phyloP scores from a whole-genome alignment of 73 alveolate species.

The Paramecium pentaurelia region DNA sequence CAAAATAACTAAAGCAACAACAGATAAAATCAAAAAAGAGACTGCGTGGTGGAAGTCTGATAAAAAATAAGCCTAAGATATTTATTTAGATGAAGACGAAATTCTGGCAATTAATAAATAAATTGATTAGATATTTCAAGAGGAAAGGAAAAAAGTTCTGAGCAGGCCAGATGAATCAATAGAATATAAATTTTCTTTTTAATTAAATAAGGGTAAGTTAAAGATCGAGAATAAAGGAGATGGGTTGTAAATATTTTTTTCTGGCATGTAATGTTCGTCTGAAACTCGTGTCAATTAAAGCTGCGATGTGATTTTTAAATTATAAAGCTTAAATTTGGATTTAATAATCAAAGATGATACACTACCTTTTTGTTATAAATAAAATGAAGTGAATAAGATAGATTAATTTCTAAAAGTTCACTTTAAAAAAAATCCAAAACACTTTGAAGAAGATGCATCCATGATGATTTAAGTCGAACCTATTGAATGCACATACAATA shows the following conservation, averaged over 20 bases:
- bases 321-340: slow-evolving; percentile 27
- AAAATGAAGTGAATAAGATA: not conserved
- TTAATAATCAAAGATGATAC: not conserved
- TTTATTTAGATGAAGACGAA: not conserved
- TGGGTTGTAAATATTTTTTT: slow-evolving; percentile 22
- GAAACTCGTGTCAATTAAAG: slow-evolving; percentile 29
- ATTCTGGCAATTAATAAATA: not conserved
- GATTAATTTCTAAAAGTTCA: slow-evolving; percentile 34
- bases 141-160: slow-evolving; percentile 36
- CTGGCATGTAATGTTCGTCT: not conserved
- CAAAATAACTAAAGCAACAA: not conserved
- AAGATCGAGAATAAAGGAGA: not conserved
- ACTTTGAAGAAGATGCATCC: slow-evolving; percentile 38
- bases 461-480: slow-evolving; percentile 49
- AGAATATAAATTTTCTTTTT: not conserved
- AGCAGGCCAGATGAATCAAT: not conserved
- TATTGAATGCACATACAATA: slow-evolving; percentile 45
- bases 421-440: slow-evolving; percentile 22
- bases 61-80: slow-evolving; percentile 10
- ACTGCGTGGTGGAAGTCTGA: slow-evolving; percentile 30
- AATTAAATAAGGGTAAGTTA: not conserved
- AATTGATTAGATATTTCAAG: slow-evolving; percentile 24
- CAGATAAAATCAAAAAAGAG: not conserved
- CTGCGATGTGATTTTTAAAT: slow-evolving; percentile 4
- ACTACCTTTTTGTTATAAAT: not conserved